A percentile compares a stretch with the other conserved stretches of the same genome.
Evolutionary conservation across 257 asterid species (phyloP).

Genomic region (Mentha longifolia): DNA sequence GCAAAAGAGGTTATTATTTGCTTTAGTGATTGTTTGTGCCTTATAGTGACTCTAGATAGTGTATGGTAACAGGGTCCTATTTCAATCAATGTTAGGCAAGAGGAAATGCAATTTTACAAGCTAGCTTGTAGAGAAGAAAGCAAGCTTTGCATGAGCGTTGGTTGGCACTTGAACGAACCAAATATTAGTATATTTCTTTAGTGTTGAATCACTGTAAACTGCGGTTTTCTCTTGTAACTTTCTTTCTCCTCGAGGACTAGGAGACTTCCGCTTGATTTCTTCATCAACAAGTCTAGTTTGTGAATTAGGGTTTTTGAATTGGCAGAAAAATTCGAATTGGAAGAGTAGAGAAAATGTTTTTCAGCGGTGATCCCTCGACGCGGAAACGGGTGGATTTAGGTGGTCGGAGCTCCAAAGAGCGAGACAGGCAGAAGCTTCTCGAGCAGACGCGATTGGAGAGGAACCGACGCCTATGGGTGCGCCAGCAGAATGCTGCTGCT

Average conservation of each 20-base stretch:
- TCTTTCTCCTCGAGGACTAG: conserved; percentile 20
- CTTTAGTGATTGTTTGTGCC: conserved; percentile 22
- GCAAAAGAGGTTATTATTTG: conserved; percentile 78
- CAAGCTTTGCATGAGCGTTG: conserved; percentile 95
- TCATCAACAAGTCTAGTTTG: conserved; percentile 22
- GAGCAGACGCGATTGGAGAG: conserved; percentile 91
- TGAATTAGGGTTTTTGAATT: conserved; percentile 39
- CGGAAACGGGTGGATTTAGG: conserved; percentile 96
- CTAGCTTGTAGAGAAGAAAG: conserved; percentile 94
- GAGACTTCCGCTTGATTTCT: conserved; percentile 33
- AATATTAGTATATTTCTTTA: no score
- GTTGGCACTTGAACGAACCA: conserved; percentile 93
- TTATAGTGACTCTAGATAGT: conserved; percentile 15
- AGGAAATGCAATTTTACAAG: conserved; percentile 94
- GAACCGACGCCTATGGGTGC: conserved; percentile 68
- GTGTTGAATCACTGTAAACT: conserved; percentile 23
- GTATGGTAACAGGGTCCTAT: conserved; percentile 30
- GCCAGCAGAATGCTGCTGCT: conserved; percentile 90
- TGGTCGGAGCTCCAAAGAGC: conserved; percentile 95
- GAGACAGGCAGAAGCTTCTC: conserved; percentile 89
- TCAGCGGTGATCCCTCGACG: conserved; percentile 86
- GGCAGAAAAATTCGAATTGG: not conserved
- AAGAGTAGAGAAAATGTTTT: conserved; percentile 56
- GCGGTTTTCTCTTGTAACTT: conserved; percentile 4
- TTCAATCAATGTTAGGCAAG: conserved; percentile 61